A percentile compares a stretch with the other conserved stretches of the same genome.
Evolutionary conservation across 1,284 basidiomycete species (phyloP).

Genomic region (Apiotrichum veenhuisii): DNA sequence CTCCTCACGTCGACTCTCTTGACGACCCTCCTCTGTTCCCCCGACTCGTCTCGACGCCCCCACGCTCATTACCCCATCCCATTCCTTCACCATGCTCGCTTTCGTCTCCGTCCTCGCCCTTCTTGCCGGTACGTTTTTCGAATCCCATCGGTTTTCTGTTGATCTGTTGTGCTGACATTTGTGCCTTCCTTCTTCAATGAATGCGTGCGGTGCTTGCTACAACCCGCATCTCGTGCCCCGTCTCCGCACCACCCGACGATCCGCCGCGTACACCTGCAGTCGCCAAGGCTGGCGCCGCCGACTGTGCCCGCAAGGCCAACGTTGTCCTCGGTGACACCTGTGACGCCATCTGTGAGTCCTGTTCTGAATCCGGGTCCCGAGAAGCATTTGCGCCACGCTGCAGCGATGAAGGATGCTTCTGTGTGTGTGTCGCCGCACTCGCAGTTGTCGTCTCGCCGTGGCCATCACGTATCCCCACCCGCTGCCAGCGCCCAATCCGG

Average conservation of each 20-base stretch:
- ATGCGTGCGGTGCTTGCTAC: not conserved
- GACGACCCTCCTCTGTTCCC: not conserved
- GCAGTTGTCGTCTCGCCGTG: too few species aligned
- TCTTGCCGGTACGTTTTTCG: conserved; percentile 31
- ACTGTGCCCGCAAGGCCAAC: conserved; percentile 46
- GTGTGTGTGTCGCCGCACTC: not conserved
- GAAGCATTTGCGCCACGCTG: not conserved
- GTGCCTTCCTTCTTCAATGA: too few species aligned
- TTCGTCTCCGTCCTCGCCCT: conserved; percentile 3
- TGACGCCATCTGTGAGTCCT: conserved; percentile 48
- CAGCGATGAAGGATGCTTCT: not conserved
- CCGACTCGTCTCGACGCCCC: not conserved
- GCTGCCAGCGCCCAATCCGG: too few species aligned
- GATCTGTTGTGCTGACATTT: not conserved
- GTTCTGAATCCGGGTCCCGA: too few species aligned
- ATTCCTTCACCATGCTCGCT: not conserved
- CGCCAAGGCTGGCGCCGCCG: conserved; percentile 8
- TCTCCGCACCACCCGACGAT: not conserved
- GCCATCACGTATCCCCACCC: too few species aligned
- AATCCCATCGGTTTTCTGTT: not conserved
- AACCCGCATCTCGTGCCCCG: not conserved
- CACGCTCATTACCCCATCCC: not conserved
- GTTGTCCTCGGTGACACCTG: conserved; percentile 48
- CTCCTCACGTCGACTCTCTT: not conserved
- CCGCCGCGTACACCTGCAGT: not conserved